Evolutionary conservation across 2,329 filamentous ascomycete species (phyloP).

Genomic region (Claviceps capensis): DNA sequence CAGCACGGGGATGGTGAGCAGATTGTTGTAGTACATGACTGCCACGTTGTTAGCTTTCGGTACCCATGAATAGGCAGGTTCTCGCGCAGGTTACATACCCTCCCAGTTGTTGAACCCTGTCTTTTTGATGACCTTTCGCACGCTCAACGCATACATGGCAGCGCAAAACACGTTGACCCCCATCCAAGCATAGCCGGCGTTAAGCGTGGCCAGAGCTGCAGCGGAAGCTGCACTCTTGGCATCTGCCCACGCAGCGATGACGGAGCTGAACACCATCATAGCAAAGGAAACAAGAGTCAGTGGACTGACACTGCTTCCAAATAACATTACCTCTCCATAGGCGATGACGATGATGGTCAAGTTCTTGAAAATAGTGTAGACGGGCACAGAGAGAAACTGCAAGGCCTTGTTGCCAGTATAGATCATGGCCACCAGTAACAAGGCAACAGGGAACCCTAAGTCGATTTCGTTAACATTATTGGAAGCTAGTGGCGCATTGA

Average conservation of each 20-base stretch:
- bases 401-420: conserved; percentile 94
- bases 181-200: conserved; percentile 97
- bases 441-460: conserved; percentile 85
- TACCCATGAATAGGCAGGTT: not conserved
- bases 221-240: conserved; percentile 51
- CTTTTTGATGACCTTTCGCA: conserved; percentile 98
- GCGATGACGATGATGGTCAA: conserved; percentile 97
- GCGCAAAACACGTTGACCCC: conserved; percentile 91
- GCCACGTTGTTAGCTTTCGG: not conserved
- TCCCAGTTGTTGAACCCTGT: conserved; percentile 99
- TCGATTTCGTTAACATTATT: not conserved
- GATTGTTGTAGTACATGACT: conserved; percentile 99
- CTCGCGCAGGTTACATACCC: conserved; percentile 42
- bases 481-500: not conserved
- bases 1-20: conserved; percentile 88
- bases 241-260: conserved; percentile 95
- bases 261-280: conserved; percentile 87
- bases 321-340: conserved; percentile 96
- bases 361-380: conserved; percentile 99
- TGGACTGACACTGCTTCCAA: conserved; percentile 83
- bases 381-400: conserved; percentile 90
- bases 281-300: conserved; percentile 88
- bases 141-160: conserved; percentile 75
- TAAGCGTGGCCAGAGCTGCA: conserved; percentile 73
- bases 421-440: conserved; percentile 97